These are phyloP conservation scores for Boletus sensibilis DNA, from an alignment of 768 basidiomycete genomes.

Conservation along the genomic window DNA sequence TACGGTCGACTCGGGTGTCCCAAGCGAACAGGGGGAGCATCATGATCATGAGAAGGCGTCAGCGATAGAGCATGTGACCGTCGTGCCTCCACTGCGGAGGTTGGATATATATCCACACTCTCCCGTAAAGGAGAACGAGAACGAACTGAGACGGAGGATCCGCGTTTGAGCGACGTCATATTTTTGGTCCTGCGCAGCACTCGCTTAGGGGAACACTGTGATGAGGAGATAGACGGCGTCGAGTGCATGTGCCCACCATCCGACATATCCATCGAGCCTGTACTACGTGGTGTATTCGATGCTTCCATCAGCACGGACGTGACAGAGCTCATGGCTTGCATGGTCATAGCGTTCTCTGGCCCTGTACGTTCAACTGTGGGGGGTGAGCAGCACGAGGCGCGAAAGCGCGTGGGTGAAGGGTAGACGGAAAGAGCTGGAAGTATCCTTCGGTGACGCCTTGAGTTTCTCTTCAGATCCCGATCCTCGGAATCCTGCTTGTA, in stretches of 20 bases:
- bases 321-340: conserved; percentile 17
- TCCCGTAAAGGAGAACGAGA: conserved; percentile 24
- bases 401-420: conserved; percentile 11
- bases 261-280: conserved; percentile 19
- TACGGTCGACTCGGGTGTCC: conserved; percentile 55
- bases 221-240: conserved; percentile 25
- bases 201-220: conserved; percentile 30
- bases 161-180: conserved; percentile 32
- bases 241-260: conserved; percentile 15
- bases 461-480: conserved; percentile 11
- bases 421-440: conserved; percentile 24
- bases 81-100: conserved; percentile 19
- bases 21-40: conserved; percentile 36
- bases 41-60: conserved; percentile 22
- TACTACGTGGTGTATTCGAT: conserved; percentile 21
- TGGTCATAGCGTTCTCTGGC: conserved; percentile 3
- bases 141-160: conserved; percentile 23
- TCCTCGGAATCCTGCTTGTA: conserved; percentile 14
- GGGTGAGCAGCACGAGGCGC: conserved; percentile 12
- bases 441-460: conserved; percentile 17
- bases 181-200: conserved; percentile 42
- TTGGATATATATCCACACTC: conserved; percentile 17
- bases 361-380: conserved; percentile 5
- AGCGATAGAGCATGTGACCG: conserved; percentile 21
- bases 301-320: conserved; percentile 24